Evolutionary conservation across 2,329 filamentous ascomycete species (phyloP), one percentile per base, ranked within the genome.

Genomic region (Cladosporium sp.): DNA sequence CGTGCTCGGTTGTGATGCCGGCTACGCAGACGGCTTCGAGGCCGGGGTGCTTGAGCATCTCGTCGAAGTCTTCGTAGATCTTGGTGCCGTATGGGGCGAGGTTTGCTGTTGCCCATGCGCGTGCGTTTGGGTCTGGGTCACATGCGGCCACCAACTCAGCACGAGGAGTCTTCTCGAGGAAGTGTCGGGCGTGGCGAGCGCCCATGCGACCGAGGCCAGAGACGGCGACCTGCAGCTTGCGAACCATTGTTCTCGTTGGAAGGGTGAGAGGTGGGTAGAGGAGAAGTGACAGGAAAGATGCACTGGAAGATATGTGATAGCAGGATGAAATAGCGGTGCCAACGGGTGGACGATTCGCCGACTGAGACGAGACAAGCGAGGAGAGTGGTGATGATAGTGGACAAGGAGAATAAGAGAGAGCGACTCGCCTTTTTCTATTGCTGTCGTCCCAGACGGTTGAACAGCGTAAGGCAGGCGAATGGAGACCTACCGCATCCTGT

Each of bases 1-100:
- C 84, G 68, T 88, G 86, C 2, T 83, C 83, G 1, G 80, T 84
- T 0, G 83, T 84, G 7, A 83, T 85, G 0, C 80, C 84, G 1
- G 83, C 82, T 18, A 87, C 78, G 43, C 85, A 80, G 1, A 87
- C 81, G 1, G 85, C 85, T 71, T 85, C 79, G 1, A 87, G 74
- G 7, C 82, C 83, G 68, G 80, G 77, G 59, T 86, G 82, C 73
- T 81, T 79, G 62, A 87, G 78, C 84, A 87, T 85, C 63, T 85
- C 79, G 58, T 85, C 83, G 68, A 82, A 86, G 72, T 83, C 76
- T 56, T 78, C 77, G 75, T 86, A 87, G n/a, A 85, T 69, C 59
- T 75, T 81, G 58, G 85, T 82, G 7, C 83, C 84, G 68, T 77
- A 82, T 1, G 82, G 83, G 36, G 79, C 80, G 18, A 86, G 79